Conservation (phyloP, 129 eudicot genomes). For the Centaurea solstitialis region DNA sequence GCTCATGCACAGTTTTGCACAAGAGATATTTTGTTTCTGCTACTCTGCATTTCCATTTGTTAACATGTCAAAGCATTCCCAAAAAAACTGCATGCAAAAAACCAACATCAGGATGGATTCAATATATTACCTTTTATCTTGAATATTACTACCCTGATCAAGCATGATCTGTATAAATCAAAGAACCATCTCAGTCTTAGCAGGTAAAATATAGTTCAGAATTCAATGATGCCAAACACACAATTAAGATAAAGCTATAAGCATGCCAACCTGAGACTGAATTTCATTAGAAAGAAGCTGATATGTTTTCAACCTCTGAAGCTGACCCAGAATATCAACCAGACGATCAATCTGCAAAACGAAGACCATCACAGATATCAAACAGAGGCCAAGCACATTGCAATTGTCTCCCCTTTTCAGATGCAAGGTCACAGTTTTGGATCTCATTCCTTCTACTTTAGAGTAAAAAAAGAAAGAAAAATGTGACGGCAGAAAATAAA, state of each 20-base stretch:
- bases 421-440: not conserved
- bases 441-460: not conserved
- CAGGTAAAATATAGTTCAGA: not conserved
- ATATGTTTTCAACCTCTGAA: conserved; percentile 59
- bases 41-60: conserved; percentile 41
- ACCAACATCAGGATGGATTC: not conserved
- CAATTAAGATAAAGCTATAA: not conserved
- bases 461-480: conserved; percentile 4
- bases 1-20: conserved; percentile 54
- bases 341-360: conserved; percentile 54
- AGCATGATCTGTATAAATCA: conserved; percentile 46
- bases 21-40: conserved; percentile 49
- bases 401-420: not conserved
- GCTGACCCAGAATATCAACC: conserved; percentile 48
- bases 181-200: conserved; percentile 10
- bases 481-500: not conserved
- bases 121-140: conserved; percentile 45
- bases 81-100: not conserved
- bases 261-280: conserved; percentile 59
- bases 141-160: conserved; percentile 23
- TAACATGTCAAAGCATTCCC: not conserved
- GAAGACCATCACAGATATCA: not conserved
- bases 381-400: conserved; percentile 5
- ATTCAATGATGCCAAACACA: not conserved
- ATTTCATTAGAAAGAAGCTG: conserved; percentile 42